Conservation (phyloP, 306 rosid genomes). For the Prinsepia uniflora region DNA sequence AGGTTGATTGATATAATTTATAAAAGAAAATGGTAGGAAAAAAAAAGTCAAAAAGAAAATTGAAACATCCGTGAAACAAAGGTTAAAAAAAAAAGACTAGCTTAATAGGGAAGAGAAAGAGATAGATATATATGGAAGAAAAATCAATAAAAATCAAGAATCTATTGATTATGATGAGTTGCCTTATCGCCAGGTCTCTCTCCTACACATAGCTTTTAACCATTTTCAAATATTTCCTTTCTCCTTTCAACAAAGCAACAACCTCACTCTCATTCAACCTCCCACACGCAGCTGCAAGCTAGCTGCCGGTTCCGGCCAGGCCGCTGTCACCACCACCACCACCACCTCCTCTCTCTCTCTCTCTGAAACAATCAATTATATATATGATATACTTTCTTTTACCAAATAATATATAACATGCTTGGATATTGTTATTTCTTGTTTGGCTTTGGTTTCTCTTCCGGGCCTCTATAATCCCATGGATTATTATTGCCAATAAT, state of each 20-base stretch:
- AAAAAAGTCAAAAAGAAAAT: background rate
- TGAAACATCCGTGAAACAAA: slow-evolving; percentile 19
- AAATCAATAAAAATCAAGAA: slow-evolving; percentile 24
- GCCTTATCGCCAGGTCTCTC: slow-evolving; percentile 36
- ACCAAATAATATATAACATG: background rate
- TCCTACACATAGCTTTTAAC: slow-evolving; percentile 20
- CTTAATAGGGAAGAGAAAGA: background rate
- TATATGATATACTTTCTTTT: background rate
- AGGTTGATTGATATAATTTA: no score
- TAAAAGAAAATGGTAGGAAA: slow-evolving; percentile 1
- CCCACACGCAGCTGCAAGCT: slow-evolving; percentile 29
- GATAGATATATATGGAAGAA: background rate
- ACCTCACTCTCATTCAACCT: slow-evolving; percentile 40
- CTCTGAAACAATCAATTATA: background rate
- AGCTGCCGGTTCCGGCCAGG: slow-evolving; percentile 39
- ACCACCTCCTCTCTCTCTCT: background rate
- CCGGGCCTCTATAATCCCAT: slow-evolving; percentile 8
- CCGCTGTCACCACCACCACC: slow-evolving; percentile 4
- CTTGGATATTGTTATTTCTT: background rate
- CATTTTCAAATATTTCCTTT: slow-evolving; percentile 34
- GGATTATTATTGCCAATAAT: background rate
- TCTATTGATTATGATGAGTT: slow-evolving; percentile 7
- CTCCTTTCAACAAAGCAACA: slow-evolving; percentile 36
- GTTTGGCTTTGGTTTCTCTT: slow-evolving; percentile 22
- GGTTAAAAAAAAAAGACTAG: slow-evolving; percentile 11